Base-by-base conservation (phyloP, 2,329 filamentous ascomycete genomes). In the Bipolaris cookei region DNA sequence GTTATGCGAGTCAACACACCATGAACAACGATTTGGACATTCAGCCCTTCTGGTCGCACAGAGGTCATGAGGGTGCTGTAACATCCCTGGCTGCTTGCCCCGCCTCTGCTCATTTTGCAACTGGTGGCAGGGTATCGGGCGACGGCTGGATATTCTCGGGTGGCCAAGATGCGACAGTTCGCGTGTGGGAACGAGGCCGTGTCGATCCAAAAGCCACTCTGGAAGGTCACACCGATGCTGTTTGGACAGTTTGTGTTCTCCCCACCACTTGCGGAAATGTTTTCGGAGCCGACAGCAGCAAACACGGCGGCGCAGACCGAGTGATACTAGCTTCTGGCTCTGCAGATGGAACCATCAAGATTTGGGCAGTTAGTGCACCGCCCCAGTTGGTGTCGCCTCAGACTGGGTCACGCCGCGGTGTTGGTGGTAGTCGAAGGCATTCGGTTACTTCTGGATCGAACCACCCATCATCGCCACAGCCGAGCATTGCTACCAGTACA, bases 101-200 rank as follows among this genome's bases (percentile, higher is more conserved):
- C 2, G 88, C 92, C 2, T 89, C 91, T 1, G 90, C 91, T 23
- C 95, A 91, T 71, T 97, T 97, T 74, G 90, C 91, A 6, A 96
- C 92, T 16, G 91, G 93, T 34, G 92, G 93, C 6, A 87, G 93
- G 61, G 91, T 91, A 6, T 87, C 90, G 67, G 94, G 94, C 30
- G 95, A 98, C 68, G 95, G 95, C 25, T 99, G 95, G 95, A 93
- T 99, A 64, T 99, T 99, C 77, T 98, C 94, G 4, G 95, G 95
- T 59, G 95, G 95, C 3, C 92, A 97, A 75, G 95, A 99, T 76
- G 88, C 91, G 16, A 96, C 92, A 6, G 88, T 99, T 35, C 87
- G 93, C 28, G 92, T 99, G 0, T 99, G 95, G 95, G 94, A 99
- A 77, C 87, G 93, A 48, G 94, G 94, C 25, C 84, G 94, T 44